Conservation (phyloP, 179 eudicot species). For the Drosera spatulata region DNA sequence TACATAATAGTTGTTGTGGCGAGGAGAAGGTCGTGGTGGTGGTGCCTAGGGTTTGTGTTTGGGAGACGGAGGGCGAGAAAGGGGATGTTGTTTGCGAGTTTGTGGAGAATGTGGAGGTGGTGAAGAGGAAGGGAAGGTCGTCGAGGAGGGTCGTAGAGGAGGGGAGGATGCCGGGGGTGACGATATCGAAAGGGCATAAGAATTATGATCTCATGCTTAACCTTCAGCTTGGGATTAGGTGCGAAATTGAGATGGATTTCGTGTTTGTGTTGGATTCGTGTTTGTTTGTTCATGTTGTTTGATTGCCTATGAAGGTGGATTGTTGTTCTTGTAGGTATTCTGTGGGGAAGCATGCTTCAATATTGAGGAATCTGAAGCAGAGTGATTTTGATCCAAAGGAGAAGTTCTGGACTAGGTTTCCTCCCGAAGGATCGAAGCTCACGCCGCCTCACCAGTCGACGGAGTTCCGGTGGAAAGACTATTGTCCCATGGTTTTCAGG, state of each 20-base stretch:
- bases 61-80: constrained; percentile 93
- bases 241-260: neutral
- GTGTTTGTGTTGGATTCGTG: neutral
- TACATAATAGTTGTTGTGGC: constrained; percentile 59
- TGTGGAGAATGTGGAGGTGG: constrained; percentile 49
- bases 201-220: constrained; percentile 86
- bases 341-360: constrained; percentile 78
- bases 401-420: constrained; percentile 78
- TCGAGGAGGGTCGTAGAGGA: constrained; percentile 29
- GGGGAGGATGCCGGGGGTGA: constrained; percentile 67
- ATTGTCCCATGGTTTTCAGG: constrained; percentile 98
- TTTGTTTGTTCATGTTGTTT: neutral
- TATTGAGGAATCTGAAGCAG: constrained; percentile 46
- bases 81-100: constrained; percentile 86
- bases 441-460: constrained; percentile 81
- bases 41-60: constrained; percentile 75
- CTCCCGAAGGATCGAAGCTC: constrained; percentile 76
- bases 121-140: constrained; percentile 12
- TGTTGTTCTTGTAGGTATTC: constrained; percentile 41
- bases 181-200: constrained; percentile 47
- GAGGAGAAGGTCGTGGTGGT: constrained; percentile 26
- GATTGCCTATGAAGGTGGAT: neutral
- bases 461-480: constrained; percentile 93
- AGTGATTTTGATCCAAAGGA: constrained; percentile 88
- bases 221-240: constrained; percentile 71